These are phyloP conservation scores for Phytophthora ramorum DNA, from an alignment of 352 stramenopile species.

Conservation along the genomic window DNA sequence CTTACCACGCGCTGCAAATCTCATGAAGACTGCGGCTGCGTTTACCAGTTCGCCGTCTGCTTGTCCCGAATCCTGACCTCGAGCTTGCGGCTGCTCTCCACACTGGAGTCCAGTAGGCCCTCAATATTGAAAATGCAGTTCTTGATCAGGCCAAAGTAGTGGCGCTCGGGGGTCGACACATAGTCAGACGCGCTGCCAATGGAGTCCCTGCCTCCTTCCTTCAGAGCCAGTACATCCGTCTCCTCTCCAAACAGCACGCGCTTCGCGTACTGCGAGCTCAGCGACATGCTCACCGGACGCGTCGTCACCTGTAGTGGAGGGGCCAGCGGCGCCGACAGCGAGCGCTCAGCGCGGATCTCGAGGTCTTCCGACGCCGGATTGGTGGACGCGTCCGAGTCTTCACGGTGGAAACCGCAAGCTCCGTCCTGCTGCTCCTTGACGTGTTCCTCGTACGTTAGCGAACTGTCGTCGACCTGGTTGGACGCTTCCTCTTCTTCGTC, in stretches of 20 bases:
- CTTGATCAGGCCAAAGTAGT: slow-evolving; percentile 40
- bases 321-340: slow-evolving; percentile 21
- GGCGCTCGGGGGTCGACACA: slow-evolving; percentile 31
- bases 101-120: slow-evolving; percentile 36
- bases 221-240: slow-evolving; percentile 15
- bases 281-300: slow-evolving; percentile 23
- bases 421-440: neutral
- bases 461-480: slow-evolving; percentile 8
- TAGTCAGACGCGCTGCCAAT: slow-evolving; percentile 31
- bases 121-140: slow-evolving; percentile 39
- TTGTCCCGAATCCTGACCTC: slow-evolving; percentile 32
- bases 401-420: neutral
- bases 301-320: slow-evolving; percentile 15
- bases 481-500: slow-evolving; percentile 12
- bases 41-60: slow-evolving; percentile 16
- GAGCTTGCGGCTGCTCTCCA: slow-evolving; percentile 35
- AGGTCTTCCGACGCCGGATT: slow-evolving; percentile 20
- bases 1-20: slow-evolving; percentile 14
- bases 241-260: slow-evolving; percentile 30
- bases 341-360: slow-evolving; percentile 5
- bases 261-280: slow-evolving; percentile 29
- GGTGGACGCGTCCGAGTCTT: slow-evolving; percentile 18
- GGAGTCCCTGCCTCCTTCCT: slow-evolving; percentile 32
- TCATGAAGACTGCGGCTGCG: too few species aligned
- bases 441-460: slow-evolving; percentile 3